Evolutionary conservation across 495 filamentous ascomycete genomes (phyloP), one percentile per base, ranked within the genome.

Genomic region (Letharia lupina): DNA sequence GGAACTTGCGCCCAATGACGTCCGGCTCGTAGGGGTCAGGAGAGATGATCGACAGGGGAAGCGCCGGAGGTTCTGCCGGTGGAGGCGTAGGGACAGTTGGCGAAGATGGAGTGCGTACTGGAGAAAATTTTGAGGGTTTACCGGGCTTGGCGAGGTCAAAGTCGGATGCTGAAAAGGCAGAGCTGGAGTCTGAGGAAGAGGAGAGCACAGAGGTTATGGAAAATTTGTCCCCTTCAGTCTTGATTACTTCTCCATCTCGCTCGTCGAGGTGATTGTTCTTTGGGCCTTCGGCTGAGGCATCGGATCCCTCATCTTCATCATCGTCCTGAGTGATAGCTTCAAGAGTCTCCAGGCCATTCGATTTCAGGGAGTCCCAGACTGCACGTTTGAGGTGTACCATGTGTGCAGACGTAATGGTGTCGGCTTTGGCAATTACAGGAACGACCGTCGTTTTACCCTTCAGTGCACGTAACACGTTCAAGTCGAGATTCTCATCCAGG

Each of bases 381-480:
- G 90, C 87, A 75, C 87, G 89, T 79, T 94, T 96, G 57, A 98
- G 85, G 73, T 89, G 85, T n/a, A 81, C 78, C 94, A 98, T 97
- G 76, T 98, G 94, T 37, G 89, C 86, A 4, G 87, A 85, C 54
- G 94, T 98, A 70, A 98, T 90, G 18, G 91, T 98, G 74, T 98
- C 94, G 45, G 94, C 95, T 78, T 98, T 98, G 72, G 91, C 90
- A 75, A 98, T 93, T 48, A 98, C 89, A 1, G 94, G 94, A 42
- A 98, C 90, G 61, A 98, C 91, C 1, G 91, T 96, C 0, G 95
- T 97, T 80, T 97, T 98, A 69, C 92, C 92, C 73, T 94, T 86
- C 45, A 98, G 81, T 23, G 88, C 89, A 60, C 90, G 89, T 63
- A 98, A 80, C 54, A 98, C 89, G 72, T 96, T 91, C 35, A 98